A percentile compares a stretch with the other conserved stretches of the same genome.
These are phyloP conservation scores for Lithospermum erythrorhizon DNA, from an alignment of 257 asterid genomes.

Conservation along the genomic window DNA sequence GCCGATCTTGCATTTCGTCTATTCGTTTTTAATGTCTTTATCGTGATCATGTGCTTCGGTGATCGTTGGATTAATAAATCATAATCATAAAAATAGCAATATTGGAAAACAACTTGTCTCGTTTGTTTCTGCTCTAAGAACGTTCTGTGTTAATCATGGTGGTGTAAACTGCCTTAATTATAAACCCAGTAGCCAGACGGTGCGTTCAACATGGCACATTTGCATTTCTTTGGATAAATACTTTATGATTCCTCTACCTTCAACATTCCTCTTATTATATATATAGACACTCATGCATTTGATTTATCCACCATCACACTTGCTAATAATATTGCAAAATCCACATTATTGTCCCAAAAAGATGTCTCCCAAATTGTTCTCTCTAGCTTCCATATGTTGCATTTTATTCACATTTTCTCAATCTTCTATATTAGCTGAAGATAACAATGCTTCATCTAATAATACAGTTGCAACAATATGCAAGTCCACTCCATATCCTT, in stretches of 20 bases:
- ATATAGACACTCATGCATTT: neutral
- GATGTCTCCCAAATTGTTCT: neutral
- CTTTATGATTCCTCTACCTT: no score
- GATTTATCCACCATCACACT: neutral
- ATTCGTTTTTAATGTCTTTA: no score
- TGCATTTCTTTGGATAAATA: no score
- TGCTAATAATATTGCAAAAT: neutral
- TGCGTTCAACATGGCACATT: no score
- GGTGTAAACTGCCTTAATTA: neutral
- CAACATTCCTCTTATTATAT: no score
- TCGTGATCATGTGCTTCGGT: no score
- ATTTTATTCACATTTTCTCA: constrained; percentile 7
- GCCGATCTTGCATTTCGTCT: no score
- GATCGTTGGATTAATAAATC: no score
- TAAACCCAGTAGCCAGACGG: no score
- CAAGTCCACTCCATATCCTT: constrained; percentile 46
- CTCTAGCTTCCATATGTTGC: neutral
- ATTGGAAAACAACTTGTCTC: neutral
- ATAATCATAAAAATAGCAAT: neutral
- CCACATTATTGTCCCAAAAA: neutral
- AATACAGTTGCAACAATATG: constrained; percentile 30
- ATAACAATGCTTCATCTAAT: constrained; percentile 11
- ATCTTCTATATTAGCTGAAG: constrained; percentile 8
- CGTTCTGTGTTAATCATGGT: neutral
- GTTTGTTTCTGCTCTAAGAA: neutral